Conservation (phyloP, 2,329 filamentous ascomycete species). For the Xylaria sp. region DNA sequence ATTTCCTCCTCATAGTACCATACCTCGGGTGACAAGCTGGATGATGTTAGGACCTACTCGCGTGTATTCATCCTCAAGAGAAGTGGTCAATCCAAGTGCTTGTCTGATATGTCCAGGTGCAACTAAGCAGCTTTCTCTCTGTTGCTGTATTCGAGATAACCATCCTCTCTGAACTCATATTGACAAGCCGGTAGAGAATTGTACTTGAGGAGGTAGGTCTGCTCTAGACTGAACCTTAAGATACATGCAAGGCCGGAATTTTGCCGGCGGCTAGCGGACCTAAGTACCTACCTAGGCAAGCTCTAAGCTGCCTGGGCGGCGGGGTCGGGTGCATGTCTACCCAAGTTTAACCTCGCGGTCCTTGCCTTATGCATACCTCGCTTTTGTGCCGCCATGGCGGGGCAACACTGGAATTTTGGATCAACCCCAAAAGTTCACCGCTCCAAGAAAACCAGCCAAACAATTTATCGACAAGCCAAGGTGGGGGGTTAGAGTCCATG, state of each 20-base stretch:
- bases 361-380: neutral
- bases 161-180: too few species aligned
- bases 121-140: too few species aligned
- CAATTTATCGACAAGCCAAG: slow-evolving; percentile 35
- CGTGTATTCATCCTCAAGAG: too few species aligned
- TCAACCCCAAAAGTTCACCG: slow-evolving; percentile 30
- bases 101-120: too few species aligned
- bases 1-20: too few species aligned
- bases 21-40: too few species aligned
- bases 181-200: neutral
- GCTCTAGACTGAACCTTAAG: neutral
- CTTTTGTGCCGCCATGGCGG: slow-evolving; percentile 29
- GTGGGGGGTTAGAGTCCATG: slow-evolving; percentile 37
- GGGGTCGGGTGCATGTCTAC: neutral
- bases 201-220: too few species aligned
- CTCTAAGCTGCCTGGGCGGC: neutral
- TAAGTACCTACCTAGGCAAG: neutral
- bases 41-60: too few species aligned
- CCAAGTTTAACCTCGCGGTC: neutral
- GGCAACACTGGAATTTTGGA: slow-evolving; percentile 33
- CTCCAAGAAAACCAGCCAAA: slow-evolving; percentile 32
- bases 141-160: too few species aligned
- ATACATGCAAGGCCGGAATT: slow-evolving; percentile 12
- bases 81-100: too few species aligned
- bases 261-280: slow-evolving; percentile 17